Conservation (phyloP, 257 asterid genomes). For the Anisodus tanguticus region DNA sequence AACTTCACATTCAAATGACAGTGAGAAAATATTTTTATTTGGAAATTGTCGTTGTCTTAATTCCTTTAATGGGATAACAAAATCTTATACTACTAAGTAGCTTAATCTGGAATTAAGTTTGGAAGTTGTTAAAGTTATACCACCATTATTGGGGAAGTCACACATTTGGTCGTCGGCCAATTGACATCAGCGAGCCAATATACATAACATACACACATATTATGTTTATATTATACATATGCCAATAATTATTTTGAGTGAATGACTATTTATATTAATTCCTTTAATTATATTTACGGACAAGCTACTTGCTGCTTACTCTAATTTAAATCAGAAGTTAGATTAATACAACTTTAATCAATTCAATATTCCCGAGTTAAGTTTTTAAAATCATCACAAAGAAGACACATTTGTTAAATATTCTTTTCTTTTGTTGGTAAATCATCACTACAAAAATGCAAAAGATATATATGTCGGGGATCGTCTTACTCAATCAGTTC, state of each 20-base stretch:
- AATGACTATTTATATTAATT: too few species aligned
- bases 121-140: not conserved
- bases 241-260: too few species aligned
- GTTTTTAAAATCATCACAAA: not conserved
- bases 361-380: not conserved
- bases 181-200: too few species aligned
- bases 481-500: not conserved
- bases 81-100: not conserved
- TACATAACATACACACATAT: too few species aligned
- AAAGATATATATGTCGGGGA: conserved; percentile 11
- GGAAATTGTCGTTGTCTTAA: not conserved
- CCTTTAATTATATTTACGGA: not conserved
- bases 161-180: too few species aligned
- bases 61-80: not conserved
- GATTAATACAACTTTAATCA: not conserved
- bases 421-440: not conserved
- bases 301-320: not conserved
- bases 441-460: not conserved
- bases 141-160: not conserved
- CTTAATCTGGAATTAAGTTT: not conserved
- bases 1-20: not conserved
- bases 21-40: not conserved
- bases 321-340: not conserved
- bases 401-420: not conserved
- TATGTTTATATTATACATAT: too few species aligned